Base-by-base conservation (phyloP, 1,284 basidiomycete genomes). In the Ceratobasidium sp. region DNA sequence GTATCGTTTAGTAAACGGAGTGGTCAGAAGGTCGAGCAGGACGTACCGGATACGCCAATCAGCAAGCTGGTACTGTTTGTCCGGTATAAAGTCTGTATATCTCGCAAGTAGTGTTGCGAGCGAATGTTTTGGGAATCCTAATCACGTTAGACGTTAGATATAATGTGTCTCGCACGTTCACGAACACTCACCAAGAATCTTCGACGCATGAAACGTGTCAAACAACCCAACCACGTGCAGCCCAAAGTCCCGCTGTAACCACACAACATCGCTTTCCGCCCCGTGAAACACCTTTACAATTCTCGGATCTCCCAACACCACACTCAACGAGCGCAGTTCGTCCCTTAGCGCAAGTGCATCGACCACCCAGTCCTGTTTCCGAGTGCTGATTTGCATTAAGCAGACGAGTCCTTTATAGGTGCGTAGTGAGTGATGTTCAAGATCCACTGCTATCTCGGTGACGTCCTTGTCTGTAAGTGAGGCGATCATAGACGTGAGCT, bases 211-310 rank as follows among this genome's bases (percentile, higher is more conserved):
- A 82, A 91, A 99, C 0, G 98, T 99, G 83, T 99, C 97, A 82
- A 99, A 99, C 10, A 99, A 85, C 78, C 96, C 95, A 78, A 99
- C 96, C 63, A 99, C 87, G 83, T 96, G 99, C 2, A 99, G 82
- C 71, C 94, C 95, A 82, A 99, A 96, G 82, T 99, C 94, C 83
- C 96, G 94, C 83, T 99, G 97, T 17, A 99, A 88, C 97, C 97
- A 99, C 7, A 96, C 86, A 28, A 99, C 91, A 83, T 99, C 97
- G 79, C 92, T 95, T 65, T 97, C 94, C 1, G 97, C 95, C 20
- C 98, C 97, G 83, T 99, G 97, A 78, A 98, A 90, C 77, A 92
- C 94, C 87, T 99, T 98, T 80, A 97, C 89, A 77, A 98, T 91
- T 10, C 85, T 85, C 0, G 96, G 93, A 83, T 98, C 88, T 0